A percentile compares a stretch with the other conserved stretches of the same genome.
These are phyloP conservation scores for Cyclospora cayetanensis DNA, from an alignment of 169 alveolate species.

Conservation along the genomic window DNA sequence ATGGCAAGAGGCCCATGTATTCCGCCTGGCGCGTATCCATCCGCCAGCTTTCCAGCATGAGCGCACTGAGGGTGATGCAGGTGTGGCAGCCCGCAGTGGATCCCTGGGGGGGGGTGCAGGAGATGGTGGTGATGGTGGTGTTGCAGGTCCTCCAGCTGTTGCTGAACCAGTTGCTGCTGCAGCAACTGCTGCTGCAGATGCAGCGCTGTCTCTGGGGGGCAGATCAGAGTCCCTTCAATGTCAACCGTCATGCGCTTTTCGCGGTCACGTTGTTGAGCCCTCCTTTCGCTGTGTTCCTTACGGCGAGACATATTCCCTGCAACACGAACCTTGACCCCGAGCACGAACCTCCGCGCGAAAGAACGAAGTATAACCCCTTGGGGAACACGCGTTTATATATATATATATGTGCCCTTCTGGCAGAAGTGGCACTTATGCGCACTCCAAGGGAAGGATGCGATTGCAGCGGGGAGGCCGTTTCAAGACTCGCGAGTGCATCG, in stretches of 20 bases:
- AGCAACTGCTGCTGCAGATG: constrained; percentile 40
- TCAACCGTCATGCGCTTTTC: constrained; percentile 26
- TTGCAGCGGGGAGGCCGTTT: no score
- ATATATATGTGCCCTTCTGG: no score
- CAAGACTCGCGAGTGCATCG: no score
- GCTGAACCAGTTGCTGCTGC: constrained; percentile 28
- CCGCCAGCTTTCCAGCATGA: background rate
- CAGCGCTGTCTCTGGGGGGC: background rate
- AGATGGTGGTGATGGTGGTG: background rate
- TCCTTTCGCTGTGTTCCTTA: constrained; percentile 11
- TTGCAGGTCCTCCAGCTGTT: constrained; percentile 7
- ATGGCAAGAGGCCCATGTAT: constrained; percentile 13
- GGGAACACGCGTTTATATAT: no score
- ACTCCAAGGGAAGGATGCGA: no score
- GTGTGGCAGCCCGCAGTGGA: background rate
- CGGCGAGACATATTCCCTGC: constrained; percentile 8
- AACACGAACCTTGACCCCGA: no score
- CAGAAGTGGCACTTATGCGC: no score
- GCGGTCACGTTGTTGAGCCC: background rate
- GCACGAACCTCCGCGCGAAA: no score
- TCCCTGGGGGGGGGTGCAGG: background rate
- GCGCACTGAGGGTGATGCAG: background rate
- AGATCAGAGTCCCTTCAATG: background rate
- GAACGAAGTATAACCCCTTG: no score
- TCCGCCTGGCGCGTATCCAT: background rate